phyloP scores from a whole-genome alignment of 2,329 filamentous ascomycete species.

The Westerdykella aurantiaca region DNA sequence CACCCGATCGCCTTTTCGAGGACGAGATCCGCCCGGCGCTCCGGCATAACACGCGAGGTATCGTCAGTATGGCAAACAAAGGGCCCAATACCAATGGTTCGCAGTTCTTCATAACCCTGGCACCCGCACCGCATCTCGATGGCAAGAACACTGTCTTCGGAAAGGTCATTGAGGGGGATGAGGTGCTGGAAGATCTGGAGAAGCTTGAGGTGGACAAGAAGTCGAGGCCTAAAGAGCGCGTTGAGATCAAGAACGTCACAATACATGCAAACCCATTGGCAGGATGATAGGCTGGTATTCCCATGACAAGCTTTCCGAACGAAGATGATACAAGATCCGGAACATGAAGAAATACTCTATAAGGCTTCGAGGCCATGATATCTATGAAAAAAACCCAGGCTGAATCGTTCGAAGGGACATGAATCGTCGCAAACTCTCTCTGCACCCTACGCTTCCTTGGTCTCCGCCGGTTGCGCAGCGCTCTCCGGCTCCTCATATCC shows the following conservation, averaged over 20 bases:
- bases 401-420: constrained; percentile 18
- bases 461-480: neutral
- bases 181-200: constrained; percentile 66
- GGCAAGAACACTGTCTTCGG: constrained; percentile 82
- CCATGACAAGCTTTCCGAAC: neutral
- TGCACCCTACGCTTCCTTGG: constrained; percentile 9
- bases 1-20: constrained; percentile 54
- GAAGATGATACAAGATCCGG: neutral
- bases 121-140: constrained; percentile 72
- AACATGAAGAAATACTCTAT: constrained; percentile 8
- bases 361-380: constrained; percentile 33
- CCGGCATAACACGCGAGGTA: constrained; percentile 61
- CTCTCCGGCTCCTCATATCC: constrained; percentile 60
- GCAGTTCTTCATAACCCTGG: constrained; percentile 78
- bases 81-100: constrained; percentile 67
- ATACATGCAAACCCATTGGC: constrained; percentile 78
- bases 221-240: constrained; percentile 61
- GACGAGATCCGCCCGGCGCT: constrained; percentile 73
- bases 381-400: constrained; percentile 24
- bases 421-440: constrained; percentile 15
- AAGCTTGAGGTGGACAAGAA: constrained; percentile 70
- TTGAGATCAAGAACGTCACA: constrained; percentile 63
- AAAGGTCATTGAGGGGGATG: constrained; percentile 55
- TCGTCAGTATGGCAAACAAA: constrained; percentile 75
- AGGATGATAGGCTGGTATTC: constrained; percentile 36